Conservation (phyloP, 441 rosid species). For the Bocquillonia castaneifolia region DNA sequence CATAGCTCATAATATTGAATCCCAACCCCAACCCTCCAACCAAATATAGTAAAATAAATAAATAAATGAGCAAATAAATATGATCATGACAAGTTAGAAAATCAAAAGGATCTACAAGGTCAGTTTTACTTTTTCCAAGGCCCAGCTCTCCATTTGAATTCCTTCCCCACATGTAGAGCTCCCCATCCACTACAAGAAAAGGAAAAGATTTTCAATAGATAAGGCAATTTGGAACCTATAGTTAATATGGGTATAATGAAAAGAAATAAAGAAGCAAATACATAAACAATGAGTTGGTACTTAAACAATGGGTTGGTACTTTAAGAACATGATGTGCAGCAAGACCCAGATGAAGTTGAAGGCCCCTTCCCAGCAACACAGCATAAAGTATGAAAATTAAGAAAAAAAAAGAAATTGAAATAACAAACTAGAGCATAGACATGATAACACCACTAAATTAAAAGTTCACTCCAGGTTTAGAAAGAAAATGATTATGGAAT, state of each 20-base stretch:
- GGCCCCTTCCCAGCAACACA: background rate
- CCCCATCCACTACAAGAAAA: constrained; percentile 63
- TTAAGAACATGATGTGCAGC: background rate
- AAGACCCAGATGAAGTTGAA: background rate
- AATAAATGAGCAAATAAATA: constrained; percentile 7
- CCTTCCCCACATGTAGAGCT: constrained; percentile 90
- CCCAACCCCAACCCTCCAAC: background rate
- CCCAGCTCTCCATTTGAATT: constrained; percentile 96
- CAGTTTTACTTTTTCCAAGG: constrained; percentile 71
- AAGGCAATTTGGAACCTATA: background rate
- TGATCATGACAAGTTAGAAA: constrained; percentile 4
- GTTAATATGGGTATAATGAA: background rate
- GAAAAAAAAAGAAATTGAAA: background rate
- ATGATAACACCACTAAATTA: background rate
- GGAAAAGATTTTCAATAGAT: constrained; percentile 2
- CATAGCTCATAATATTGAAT: background rate
- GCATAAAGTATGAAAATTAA: background rate
- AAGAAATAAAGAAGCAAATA: background rate
- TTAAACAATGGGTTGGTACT: background rate
- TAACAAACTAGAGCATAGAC: background rate
- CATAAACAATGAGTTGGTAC: background rate
- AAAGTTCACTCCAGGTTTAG: background rate
- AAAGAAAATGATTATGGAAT: background rate
- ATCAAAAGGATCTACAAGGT: constrained; percentile 5
- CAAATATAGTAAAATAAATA: background rate